Base-by-base conservation (phyloP, 352 stramenopile species). In the Salisapilia sapeloensis region DNA sequence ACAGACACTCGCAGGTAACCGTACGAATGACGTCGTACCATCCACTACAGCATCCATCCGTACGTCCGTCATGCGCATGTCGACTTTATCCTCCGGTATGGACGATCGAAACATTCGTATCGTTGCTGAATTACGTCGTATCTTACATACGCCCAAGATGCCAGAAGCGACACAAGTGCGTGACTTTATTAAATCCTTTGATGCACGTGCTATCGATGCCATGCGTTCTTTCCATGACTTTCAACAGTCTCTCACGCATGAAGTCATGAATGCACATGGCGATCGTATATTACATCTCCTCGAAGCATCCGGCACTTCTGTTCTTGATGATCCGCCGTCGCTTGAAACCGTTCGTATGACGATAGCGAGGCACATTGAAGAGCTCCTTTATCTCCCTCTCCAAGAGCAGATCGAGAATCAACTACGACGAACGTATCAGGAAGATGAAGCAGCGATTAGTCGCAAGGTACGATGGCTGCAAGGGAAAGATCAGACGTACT, bases 401-500 rank as follows among this genome's bases (percentile, higher is more conserved):
- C 57, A 86, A 42, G 52, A 78, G 6, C 58, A 56, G 6, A 64
- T 92, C 15, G 56, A 65, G 16, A 34, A 32, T 0, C 61, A 70
- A 6, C 24, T 92, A 22, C 69, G 62, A 9, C 67, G 65, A 5
- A 42, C 56, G 3, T 79, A 77, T 38, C 56, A 76, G 6, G 72
- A 84, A 32, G 76, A 87, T 32, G 76, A 92, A 18, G 50, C 69
- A 0, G 55, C 56, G 5, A 62, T 92, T 33, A 89, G 85, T 42
- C 67, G 72, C 7, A 89, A 89, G 35, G 54, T 92, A 6, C 56
- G 71, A n/a, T 92, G 74, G 72, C 50, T 92, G 7, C 76, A 89
- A 47, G 74, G 76, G n/a, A 92, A 92, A 53, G 74, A 92, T 38
- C 76, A 92, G 22, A 80, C 70, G 36, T 89, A 87, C 38, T 92